These are phyloP conservation scores for Phoenix dactylifera DNA, from an alignment of 176 grass and related monocot genomes.

Conservation along the genomic window DNA sequence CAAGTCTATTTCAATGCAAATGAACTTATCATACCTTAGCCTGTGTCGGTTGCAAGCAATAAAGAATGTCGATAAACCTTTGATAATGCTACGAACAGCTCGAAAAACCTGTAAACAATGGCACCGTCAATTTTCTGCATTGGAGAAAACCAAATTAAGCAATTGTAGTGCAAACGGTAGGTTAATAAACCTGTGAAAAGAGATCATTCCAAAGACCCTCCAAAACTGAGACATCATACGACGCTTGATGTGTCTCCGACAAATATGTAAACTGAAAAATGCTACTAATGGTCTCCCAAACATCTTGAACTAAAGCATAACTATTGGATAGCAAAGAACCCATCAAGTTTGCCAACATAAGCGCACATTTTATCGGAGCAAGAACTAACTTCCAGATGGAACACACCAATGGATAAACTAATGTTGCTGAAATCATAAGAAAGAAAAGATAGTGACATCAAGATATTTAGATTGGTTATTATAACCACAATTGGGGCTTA, in stretches of 20 bases:
- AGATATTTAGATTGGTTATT: conserved; percentile 12
- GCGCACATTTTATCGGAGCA: conserved; percentile 18
- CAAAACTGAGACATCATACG: conserved; percentile 49
- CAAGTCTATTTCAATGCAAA: too few relatives aligned
- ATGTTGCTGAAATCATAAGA: conserved; percentile 1
- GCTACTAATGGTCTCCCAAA: conserved; percentile 55
- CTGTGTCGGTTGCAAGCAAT: conserved; percentile 66
- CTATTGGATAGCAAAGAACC: conserved; percentile 32
- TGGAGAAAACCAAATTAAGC: not conserved
- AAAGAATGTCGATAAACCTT: conserved; percentile 52
- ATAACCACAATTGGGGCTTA: not conserved
- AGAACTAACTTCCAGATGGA: conserved; percentile 29
- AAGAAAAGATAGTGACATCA: not conserved
- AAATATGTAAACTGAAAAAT: conserved; percentile 59
- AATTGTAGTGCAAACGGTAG: not conserved
- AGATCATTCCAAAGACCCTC: conserved; percentile 75
- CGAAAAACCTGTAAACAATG: conserved; percentile 51
- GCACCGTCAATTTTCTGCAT: not conserved
- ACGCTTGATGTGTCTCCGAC: conserved; percentile 43
- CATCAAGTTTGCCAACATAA: conserved; percentile 24
- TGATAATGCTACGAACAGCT: conserved; percentile 63
- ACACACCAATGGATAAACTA: conserved; percentile 29
- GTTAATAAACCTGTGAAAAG: conserved; percentile 52
- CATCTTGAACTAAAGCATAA: conserved; percentile 51
- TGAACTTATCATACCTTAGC: conserved; percentile 37